Percentiles rank a stretch among this genome's conserved stretches.
Evolutionary conservation across 768 basidiomycete genomes (phyloP).

Genomic region (Basidioascus undulatus): DNA sequence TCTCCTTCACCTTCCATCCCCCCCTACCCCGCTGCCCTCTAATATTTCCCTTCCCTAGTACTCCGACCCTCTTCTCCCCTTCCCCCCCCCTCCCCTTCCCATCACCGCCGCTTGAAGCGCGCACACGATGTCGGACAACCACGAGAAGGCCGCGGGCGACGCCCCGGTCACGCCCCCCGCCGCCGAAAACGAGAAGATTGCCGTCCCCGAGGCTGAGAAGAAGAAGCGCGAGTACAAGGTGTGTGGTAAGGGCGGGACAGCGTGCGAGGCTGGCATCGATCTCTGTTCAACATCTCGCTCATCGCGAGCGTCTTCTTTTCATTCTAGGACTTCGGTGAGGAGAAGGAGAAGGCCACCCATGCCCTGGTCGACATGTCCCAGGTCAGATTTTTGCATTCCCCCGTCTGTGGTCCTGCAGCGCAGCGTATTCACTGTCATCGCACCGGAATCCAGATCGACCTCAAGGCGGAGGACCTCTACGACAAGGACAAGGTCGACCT

Average conservation of each 20-base stretch:
- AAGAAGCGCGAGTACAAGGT: constrained; percentile 74
- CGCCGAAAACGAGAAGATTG: too few species aligned
- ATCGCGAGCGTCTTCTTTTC: background rate
- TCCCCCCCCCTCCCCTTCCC: too few species aligned
- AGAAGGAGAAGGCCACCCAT: constrained; percentile 18
- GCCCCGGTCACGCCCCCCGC: too few species aligned
- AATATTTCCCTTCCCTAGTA: too few species aligned
- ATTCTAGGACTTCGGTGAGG: constrained; percentile 20
- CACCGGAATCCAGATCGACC: constrained; percentile 35
- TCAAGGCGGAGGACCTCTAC: constrained; percentile 79
- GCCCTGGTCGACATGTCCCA: constrained; percentile 70
- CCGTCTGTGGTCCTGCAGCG: constrained; percentile 2
- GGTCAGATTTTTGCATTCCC: constrained; percentile 18
- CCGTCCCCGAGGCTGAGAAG: too few species aligned
- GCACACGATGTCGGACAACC: too few species aligned
- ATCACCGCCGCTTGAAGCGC: too few species aligned
- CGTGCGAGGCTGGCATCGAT: constrained; percentile 33
- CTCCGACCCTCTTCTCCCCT: too few species aligned
- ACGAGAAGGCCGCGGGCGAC: too few species aligned
- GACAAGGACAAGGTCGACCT: constrained; percentile 99
- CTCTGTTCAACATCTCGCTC: background rate
- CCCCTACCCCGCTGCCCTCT: too few species aligned
- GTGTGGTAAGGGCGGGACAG: constrained; percentile 35
- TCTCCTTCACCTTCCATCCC: too few species aligned
- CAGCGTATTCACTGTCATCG: constrained; percentile 1